Conservation (phyloP, 78 protist species). For the Dictyostelium brefeldianum region DNA sequence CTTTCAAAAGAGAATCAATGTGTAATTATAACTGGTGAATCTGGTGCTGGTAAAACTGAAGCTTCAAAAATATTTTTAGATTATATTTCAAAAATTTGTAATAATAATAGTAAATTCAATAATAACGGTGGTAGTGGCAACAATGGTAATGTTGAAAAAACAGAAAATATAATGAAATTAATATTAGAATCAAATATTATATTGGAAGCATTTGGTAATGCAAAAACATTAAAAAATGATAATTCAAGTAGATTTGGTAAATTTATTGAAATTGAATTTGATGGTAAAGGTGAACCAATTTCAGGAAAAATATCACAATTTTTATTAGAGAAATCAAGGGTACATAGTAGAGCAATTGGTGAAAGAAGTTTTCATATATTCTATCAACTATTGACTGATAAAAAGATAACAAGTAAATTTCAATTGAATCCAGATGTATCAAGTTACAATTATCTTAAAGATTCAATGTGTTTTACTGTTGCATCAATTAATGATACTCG, state of each 20-base stretch:
- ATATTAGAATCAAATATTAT: conserved; percentile 90
- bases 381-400: conserved; percentile 89
- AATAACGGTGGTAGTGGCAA: background rate
- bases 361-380: conserved; percentile 97
- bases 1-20: conserved; percentile 83
- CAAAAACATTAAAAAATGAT: conserved; percentile 93
- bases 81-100: conserved; percentile 89
- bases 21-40: conserved; percentile 91
- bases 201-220: conserved; percentile 97
- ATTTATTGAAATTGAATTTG: conserved; percentile 94
- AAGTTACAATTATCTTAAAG: conserved; percentile 56
- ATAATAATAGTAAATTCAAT: background rate
- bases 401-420: conserved; percentile 5
- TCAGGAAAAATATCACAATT: conserved; percentile 92
- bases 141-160: conserved; percentile 9
- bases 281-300: conserved; percentile 89
- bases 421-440: conserved; percentile 53
- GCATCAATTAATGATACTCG: conserved; percentile 75
- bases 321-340: conserved; percentile 91
- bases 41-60: conserved; percentile 93
- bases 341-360: conserved; percentile 83
- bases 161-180: conserved; percentile 79
- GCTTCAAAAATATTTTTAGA: conserved; percentile 89
- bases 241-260: conserved; percentile 87
- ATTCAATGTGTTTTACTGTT: conserved; percentile 67